Conservation (phyloP, 2,329 filamentous ascomycete genomes). For the Alternaria arborescens region DNA sequence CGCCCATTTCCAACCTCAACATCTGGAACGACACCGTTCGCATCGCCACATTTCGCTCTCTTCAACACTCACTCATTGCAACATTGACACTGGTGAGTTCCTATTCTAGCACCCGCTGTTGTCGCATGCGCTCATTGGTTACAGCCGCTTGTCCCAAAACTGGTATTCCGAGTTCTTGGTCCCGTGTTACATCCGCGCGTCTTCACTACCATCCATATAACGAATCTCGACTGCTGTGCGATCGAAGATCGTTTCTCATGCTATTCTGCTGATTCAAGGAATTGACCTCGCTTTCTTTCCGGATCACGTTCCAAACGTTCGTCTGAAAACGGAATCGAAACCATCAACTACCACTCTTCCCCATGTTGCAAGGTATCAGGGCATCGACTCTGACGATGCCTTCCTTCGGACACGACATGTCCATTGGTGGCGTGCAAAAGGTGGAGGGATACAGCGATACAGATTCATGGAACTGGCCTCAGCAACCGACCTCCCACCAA, state of each 20-base stretch:
- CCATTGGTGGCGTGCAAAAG: conserved; percentile 43
- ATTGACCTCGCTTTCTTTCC: not conserved
- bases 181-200: not conserved
- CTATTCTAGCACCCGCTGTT: not conserved
- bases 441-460: conserved; percentile 43
- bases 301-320: conserved; percentile 7
- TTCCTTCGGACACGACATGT: conserved; percentile 47
- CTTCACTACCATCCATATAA: not conserved
- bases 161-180: not conserved
- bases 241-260: conserved; percentile 8
- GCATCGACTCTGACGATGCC: conserved; percentile 48
- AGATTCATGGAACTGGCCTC: conserved; percentile 45
- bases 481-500: conserved; percentile 35
- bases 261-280: conserved; percentile 5
- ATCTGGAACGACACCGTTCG: not conserved
- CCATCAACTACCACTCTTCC: conserved; percentile 20
- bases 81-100: conserved; percentile 10
- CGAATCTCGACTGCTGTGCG: not conserved
- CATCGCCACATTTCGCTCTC: not conserved
- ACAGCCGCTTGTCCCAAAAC: not conserved
- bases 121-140: conserved; percentile 2
- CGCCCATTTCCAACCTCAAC: conserved; percentile 12
- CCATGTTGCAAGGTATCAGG: conserved; percentile 50
- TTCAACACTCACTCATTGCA: not conserved
- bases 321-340: conserved; percentile 10